A percentile compares a stretch with the other conserved stretches of the same genome.
Evolutionary conservation across 345 rosid species (phyloP).

Genomic region (Firmiana major): DNA sequence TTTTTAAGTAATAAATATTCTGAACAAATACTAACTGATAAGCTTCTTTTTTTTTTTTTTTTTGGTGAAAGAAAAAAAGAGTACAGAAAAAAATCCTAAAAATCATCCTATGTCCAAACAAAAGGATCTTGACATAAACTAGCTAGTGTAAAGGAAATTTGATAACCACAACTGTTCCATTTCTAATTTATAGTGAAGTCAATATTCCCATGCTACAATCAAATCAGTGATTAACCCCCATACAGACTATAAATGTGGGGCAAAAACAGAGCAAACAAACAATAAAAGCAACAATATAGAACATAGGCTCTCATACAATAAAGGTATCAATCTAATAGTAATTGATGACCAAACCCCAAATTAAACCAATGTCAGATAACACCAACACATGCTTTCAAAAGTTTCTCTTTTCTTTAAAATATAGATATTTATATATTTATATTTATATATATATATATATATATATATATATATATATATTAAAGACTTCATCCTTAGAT

Average conservation of each 20-base stretch:
- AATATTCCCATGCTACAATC: not conserved
- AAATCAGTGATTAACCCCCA: not conserved
- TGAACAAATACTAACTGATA: not conserved
- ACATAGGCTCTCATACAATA: not conserved
- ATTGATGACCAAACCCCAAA: not conserved
- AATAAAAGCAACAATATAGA: not conserved
- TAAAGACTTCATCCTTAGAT: not conserved
- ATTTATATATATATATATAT: too few species aligned
- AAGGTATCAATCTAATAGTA: not conserved
- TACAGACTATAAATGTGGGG: not conserved
- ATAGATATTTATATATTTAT: too few species aligned
- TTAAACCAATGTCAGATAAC: not conserved
- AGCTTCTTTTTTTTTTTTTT: too few species aligned
- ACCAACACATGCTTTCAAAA: not conserved
- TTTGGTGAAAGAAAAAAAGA: not conserved
- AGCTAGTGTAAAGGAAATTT: not conserved
- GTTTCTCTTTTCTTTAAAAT: not conserved
- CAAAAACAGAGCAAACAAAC: not conserved
- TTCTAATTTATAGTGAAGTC: not conserved
- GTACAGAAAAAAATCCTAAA: not conserved
- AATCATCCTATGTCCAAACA: not conserved
- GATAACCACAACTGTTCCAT: not conserved
- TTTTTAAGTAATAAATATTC: not conserved
- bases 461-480: too few species aligned
- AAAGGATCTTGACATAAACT: not conserved